Evolutionary conservation across 2,329 filamentous ascomycete genomes (phyloP), one percentile per base, ranked within the genome.

Genomic region (Nigrospora sphaerica): DNA sequence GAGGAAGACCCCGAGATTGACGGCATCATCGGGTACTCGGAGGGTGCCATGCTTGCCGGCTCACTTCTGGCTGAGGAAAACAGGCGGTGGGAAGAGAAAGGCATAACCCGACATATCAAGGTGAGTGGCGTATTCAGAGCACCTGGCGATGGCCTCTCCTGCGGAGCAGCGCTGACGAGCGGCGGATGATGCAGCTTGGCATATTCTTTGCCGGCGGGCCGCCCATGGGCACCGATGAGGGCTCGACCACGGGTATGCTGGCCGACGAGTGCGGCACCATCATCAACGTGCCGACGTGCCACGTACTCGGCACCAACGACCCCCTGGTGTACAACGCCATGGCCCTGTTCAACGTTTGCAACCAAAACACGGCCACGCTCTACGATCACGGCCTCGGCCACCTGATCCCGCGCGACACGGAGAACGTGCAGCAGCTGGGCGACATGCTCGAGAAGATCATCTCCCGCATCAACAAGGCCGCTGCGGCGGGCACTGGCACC

Each of bases 341-440:
- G 65, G 77, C 79, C 0, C 67, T 84, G 4, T 83, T 76, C 62
- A 80, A 80, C 52, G 70, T 81, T 19, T 85, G 80, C 52, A 75
- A 83, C 40, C 72, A 71, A 1, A 79, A 83, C 47, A 73, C 65
- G 1, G 79, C 79, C 0, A 68, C 72, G 32, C 67, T 84, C n/a
- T 83, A 83, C 49, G 80, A 85, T 52, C 79, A 83, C 51, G 80
- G 78, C 5, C 82, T 82, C 54, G 81, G 80, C 0, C 81, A 85
- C 56, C 82, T 77, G 0, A 64, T 84, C 5, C 80, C 81, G 0
- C 66, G 78, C 49, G 75, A 78, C 46, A 67, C 66, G 45, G 65
- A 64, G 13, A 73, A 72, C 0, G 66, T 76, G 45, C 66, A 66
- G 51, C 73, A 77, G 52, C 58, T 77, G 13, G 67, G 67, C 7